Evolutionary conservation across 345 rosid species (phyloP).

Genomic region (Citrus trifoliata): DNA sequence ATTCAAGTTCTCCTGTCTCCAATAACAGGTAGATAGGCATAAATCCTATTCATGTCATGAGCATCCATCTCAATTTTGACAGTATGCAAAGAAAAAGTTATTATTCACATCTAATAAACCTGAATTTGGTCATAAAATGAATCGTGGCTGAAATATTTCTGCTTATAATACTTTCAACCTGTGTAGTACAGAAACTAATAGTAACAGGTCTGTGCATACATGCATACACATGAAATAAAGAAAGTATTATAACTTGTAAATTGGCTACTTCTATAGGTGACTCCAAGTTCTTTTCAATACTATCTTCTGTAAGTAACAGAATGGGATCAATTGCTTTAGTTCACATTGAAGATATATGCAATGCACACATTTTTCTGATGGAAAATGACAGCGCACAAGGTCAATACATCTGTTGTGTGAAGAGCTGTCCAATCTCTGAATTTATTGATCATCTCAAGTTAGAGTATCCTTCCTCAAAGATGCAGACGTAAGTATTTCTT

Average conservation of each 20-base stretch:
- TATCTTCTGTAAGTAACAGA: conserved; percentile 62
- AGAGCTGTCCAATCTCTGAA: conserved; percentile 38
- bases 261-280: conserved; percentile 44
- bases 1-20: conserved; percentile 76
- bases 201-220: background rate
- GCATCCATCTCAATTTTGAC: background rate
- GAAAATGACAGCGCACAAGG: conserved; percentile 55
- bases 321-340: conserved; percentile 79
- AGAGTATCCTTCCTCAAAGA: conserved; percentile 22
- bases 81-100: background rate
- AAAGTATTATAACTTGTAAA: background rate
- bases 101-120: too few species aligned
- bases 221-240: background rate
- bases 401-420: conserved; percentile 56
- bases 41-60: background rate
- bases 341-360: conserved; percentile 77
- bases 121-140: background rate
- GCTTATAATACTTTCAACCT: background rate
- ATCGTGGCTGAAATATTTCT: background rate
- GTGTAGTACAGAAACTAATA: background rate
- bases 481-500: conserved; percentile 30
- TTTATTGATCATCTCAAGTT: conserved; percentile 38
- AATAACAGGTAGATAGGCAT: conserved; percentile 41
- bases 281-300: conserved; percentile 41
- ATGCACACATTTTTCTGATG: conserved; percentile 72